Evolutionary conservation across 2,329 filamentous ascomycete species (phyloP).

Genomic region (Cytospora piceae): DNA sequence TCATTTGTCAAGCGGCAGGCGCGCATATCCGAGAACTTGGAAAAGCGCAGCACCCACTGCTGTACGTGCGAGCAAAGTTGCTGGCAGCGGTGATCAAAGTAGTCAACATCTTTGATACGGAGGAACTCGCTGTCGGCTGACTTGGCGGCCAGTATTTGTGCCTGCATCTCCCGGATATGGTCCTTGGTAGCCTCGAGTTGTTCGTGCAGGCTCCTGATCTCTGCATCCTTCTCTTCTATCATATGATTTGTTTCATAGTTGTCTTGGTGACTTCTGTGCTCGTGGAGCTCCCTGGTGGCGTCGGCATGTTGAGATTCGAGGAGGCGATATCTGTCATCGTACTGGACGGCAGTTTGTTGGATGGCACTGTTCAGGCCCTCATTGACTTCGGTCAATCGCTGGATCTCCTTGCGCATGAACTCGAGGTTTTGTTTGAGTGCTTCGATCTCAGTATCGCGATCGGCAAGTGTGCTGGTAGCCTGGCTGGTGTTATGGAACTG

Average conservation of each 20-base stretch:
- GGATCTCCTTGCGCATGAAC: constrained; percentile 80
- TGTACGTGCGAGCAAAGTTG: constrained; percentile 94
- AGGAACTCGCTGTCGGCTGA: constrained; percentile 72
- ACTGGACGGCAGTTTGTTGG: constrained; percentile 73
- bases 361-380: constrained; percentile 78
- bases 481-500: constrained; percentile 69
- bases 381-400: constrained; percentile 80
- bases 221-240: constrained; percentile 79
- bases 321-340: constrained; percentile 70
- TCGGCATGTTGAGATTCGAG: constrained; percentile 70
- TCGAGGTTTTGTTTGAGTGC: constrained; percentile 77
- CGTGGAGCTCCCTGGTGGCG: constrained; percentile 69
- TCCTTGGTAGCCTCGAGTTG: constrained; percentile 76
- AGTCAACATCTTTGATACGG: constrained; percentile 82
- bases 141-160: constrained; percentile 61
- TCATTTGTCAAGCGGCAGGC: constrained; percentile 82
- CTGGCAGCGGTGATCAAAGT: constrained; percentile 93
- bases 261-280: constrained; percentile 65
- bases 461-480: constrained; percentile 71
- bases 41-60: constrained; percentile 97
- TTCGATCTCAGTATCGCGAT: constrained; percentile 87
- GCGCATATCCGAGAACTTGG: constrained; percentile 93
- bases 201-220: constrained; percentile 76
- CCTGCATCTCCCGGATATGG: constrained; percentile 61
- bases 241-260: constrained; percentile 60